Evolutionary conservation across 352 stramenopile species (phyloP), one percentile per base, ranked within the genome.

Genomic region (Phytophthora sansomeana): DNA sequence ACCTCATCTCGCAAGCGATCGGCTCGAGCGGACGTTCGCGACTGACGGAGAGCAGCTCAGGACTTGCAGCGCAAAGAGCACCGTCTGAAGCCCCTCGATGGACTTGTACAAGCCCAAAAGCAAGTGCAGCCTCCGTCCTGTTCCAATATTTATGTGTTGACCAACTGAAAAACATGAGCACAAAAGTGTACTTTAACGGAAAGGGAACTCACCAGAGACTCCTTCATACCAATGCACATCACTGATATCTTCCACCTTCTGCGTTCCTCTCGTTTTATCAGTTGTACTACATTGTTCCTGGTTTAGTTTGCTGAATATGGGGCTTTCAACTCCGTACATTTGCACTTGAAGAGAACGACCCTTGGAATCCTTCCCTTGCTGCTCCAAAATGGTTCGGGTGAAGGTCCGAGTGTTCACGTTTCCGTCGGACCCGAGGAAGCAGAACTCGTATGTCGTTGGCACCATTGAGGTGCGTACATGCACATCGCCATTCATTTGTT

Each of bases 381-480:
- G 17, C 21, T 26, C 7, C 17, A 49, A 60, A 28, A 74, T 74
- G 65, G 60, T 69, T 49, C 65, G 53, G 1, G 67, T 93, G 28
- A 94, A 94, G 62, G 69, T 94, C 16, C 80, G 81, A 43, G 85
- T 92, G 58, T 91, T 94, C 72, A 90, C 82, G 36, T 91, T 92
- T 68, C 72, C 78, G 6, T 90, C 85, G 2, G 77, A 87, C 52
- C 81, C 81, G 17, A 77, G 67, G 50, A 69, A 77, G 64, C 82
- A 94, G 63, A 91, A 94, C 56, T 92, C 85, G 26, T 94, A 89
- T 42, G 59, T 94, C 24, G 82, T 94, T 19, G 85, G 85, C 42
- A 92, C 82, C 0, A 72, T 78, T 36, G 76, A 91, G 71, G 83
- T 91, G 39, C 16, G 24, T 5, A 9, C 17, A 1, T 47, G 35